Conservation (phyloP, 805 yeast species). For the Teunomyces tritomae region DNA sequence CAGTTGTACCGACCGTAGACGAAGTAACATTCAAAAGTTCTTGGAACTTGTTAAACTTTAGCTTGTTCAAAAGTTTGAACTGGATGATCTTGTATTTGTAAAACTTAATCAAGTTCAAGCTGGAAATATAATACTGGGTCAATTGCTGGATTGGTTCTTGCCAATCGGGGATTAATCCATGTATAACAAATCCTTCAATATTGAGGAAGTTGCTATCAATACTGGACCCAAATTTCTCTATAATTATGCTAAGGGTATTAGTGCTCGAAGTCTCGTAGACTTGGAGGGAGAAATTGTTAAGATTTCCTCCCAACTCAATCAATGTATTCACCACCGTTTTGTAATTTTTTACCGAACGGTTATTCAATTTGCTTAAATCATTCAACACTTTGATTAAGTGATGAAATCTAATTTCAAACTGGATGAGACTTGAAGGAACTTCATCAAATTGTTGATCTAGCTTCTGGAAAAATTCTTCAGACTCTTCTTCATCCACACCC, state of each 20-base stretch:
- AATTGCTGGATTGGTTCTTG: constrained; percentile 52
- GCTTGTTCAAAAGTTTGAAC: constrained; percentile 38
- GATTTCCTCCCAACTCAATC: constrained; percentile 55
- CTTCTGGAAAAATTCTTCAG: neutral
- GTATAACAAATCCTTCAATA: constrained; percentile 42
- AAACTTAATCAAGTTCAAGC: constrained; percentile 46
- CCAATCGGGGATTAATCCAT: constrained; percentile 39
- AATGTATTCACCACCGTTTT: constrained; percentile 37
- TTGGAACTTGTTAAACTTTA: constrained; percentile 37
- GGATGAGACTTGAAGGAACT: constrained; percentile 31
- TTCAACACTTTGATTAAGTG: constrained; percentile 29
- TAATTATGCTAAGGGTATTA: constrained; percentile 27
- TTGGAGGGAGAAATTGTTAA: constrained; percentile 53
- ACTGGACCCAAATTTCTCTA: constrained; percentile 54
- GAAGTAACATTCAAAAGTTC: constrained; percentile 27
- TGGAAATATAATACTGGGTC: constrained; percentile 41
- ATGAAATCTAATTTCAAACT: constrained; percentile 34
- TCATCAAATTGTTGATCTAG: constrained; percentile 15
- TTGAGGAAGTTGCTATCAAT: constrained; percentile 51
- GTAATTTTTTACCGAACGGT: constrained; percentile 39
- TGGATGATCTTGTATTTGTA: constrained; percentile 54
- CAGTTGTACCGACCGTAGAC: constrained; percentile 3
- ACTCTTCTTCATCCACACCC: neutral
- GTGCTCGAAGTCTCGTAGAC: constrained; percentile 22
- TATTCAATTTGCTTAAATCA: constrained; percentile 36